Evolutionary conservation across 108 stramenopile species (phyloP).

Genomic region (Poteriospumella lacustris): DNA sequence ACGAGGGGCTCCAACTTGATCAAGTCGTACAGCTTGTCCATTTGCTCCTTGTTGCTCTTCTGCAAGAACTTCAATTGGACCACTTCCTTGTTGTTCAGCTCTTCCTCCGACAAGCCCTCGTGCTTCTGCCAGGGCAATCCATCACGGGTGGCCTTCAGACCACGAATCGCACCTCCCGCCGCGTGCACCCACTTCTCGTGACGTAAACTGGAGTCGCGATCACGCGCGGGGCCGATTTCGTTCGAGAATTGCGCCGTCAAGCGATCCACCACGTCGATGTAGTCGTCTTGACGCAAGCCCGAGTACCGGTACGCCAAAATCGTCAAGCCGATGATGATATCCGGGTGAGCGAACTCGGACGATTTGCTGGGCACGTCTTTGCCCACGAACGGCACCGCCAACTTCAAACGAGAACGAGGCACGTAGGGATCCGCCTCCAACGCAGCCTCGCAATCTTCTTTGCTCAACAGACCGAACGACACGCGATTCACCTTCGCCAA

Average conservation of each 20-base stretch:
- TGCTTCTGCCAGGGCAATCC: neutral
- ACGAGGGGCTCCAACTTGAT: neutral
- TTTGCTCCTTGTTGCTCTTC: constrained; percentile 33
- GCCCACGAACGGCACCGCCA: constrained; percentile 48
- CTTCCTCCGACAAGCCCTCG: neutral
- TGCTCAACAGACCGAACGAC: constrained; percentile 36
- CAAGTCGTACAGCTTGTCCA: constrained; percentile 32
- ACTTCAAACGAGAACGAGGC: constrained; percentile 21
- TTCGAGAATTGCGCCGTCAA: neutral
- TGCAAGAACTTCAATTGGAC: constrained; percentile 39
- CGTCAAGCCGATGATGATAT: constrained; percentile 42
- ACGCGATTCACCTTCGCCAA: constrained; percentile 43
- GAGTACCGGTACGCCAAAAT: constrained; percentile 32
- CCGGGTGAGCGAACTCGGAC: constrained; percentile 44
- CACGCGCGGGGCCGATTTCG: constrained; percentile 15
- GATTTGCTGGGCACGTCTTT: constrained; percentile 38
- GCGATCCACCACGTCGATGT: neutral
- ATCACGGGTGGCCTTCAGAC: neutral
- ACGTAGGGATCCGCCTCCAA: neutral
- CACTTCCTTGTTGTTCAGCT: constrained; percentile 30
- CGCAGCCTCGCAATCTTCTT: constrained; percentile 25
- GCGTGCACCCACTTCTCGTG: constrained; percentile 16
- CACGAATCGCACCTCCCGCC: constrained; percentile 11
- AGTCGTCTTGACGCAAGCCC: constrained; percentile 15
- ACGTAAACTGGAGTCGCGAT: constrained; percentile 1